These are phyloP conservation scores for Urostyla sp. DNA, from an alignment of 73 alveolate genomes.

Conservation along the genomic window DNA sequence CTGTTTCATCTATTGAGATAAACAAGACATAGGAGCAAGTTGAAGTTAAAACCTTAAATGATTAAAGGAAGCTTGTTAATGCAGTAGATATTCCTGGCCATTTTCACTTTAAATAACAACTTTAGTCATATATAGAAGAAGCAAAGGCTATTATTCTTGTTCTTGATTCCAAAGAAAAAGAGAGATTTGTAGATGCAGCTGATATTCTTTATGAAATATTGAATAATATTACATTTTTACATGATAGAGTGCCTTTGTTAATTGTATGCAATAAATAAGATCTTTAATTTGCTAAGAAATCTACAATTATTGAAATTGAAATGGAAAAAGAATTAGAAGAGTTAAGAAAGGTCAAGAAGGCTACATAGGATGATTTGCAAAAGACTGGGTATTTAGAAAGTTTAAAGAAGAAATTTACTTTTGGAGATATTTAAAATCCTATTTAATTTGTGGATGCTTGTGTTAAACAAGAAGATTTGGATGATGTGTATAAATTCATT, in stretches of 20 bases:
- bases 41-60: conserved; percentile 11
- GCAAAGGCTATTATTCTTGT: conserved; percentile 51
- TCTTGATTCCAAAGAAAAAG: conserved; percentile 58
- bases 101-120: conserved; percentile 45
- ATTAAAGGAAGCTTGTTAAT: conserved; percentile 19
- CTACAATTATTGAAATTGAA: conserved; percentile 57
- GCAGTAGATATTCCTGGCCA: conserved; percentile 71
- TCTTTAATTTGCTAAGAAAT: conserved; percentile 49
- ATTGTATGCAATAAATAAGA: conserved; percentile 71
- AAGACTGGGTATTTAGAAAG: conserved; percentile 38
- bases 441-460: conserved; percentile 20
- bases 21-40: conserved; percentile 25
- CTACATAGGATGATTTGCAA: conserved; percentile 44
- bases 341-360: conserved; percentile 55
- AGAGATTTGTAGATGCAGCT: conserved; percentile 53
- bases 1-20: conserved; percentile 53
- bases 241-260: conserved; percentile 39
- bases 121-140: conserved; percentile 42
- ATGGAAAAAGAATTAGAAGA: conserved; percentile 66
- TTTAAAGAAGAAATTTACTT: conserved; percentile 41
- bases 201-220: conserved; percentile 65
- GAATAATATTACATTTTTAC: conserved; percentile 25
- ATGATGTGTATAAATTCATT: conserved; percentile 43
- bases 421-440: conserved; percentile 15
- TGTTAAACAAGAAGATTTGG: conserved; percentile 7